phyloP scores from a whole-genome alignment of 495 filamentous ascomycete genomes.

The Alectoria sarmentosa region DNA sequence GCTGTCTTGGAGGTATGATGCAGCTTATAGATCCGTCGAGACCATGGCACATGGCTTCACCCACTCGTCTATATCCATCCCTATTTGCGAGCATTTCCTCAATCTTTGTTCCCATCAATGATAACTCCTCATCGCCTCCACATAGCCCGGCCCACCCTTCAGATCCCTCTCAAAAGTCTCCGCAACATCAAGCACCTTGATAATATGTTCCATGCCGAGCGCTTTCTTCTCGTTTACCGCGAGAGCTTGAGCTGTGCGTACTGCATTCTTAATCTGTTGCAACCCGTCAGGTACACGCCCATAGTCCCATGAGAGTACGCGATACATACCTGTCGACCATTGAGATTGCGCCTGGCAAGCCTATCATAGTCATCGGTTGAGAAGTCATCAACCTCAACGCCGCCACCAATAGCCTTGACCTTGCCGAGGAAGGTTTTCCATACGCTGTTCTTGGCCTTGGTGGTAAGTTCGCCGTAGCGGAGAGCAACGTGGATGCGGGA shows the following conservation, averaged over 20 bases:
- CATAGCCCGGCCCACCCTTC: slow-evolving; percentile 54
- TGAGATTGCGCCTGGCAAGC: slow-evolving; percentile 64
- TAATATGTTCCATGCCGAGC: slow-evolving; percentile 75
- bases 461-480: slow-evolving; percentile 68
- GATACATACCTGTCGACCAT: slow-evolving; percentile 54
- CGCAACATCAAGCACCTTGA: slow-evolving; percentile 71
- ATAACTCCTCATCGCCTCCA: slow-evolving; percentile 26
- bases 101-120: slow-evolving; percentile 7
- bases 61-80: background rate
- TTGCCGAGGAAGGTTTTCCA: slow-evolving; percentile 81
- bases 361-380: slow-evolving; percentile 59
- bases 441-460: slow-evolving; percentile 70
- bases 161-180: slow-evolving; percentile 77
- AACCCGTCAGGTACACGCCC: background rate
- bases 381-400: slow-evolving; percentile 55
- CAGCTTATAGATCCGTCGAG: background rate
- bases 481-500: slow-evolving; percentile 67
- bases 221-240: slow-evolving; percentile 67
- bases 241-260: slow-evolving; percentile 77
- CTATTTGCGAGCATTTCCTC: background rate
- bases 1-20: background rate
- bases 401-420: slow-evolving; percentile 54
- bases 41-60: background rate
- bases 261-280: slow-evolving; percentile 81
- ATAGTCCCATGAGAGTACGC: background rate